Evolutionary conservation across 1,139 yeast species (phyloP), one percentile per base, ranked within the genome.

Genomic region (Hyphopichia khmerensis): DNA sequence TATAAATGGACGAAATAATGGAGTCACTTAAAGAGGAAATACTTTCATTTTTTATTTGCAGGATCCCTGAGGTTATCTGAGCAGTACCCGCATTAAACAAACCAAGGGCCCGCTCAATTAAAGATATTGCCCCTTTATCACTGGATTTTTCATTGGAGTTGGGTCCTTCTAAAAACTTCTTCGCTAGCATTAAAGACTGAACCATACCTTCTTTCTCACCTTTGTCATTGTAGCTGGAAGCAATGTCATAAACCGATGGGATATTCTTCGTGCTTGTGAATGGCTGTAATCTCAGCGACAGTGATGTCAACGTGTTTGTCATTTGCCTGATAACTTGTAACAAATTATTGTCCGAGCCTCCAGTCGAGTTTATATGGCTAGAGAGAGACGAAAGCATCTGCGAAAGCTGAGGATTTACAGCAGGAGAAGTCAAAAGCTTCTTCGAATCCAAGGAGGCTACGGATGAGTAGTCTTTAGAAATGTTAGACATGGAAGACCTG

Each of bases 161-260:
- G 18, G 44, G 44, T 5, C 43, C 44, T 4, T 45, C 48, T 31
- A 77, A 57, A 46, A 63, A 72, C 23, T 59, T 61, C 43, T 67
- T 72, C 0, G 82, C 76, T 40, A 72, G 51, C 21, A 59, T 48
- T 35, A 77, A 58, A 0, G 78, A 67, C 23, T 64, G 62, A 15
- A 72, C 49, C 46, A 72, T 57, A 4, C 53, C 49, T 16, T 53
- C 50, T 33, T 62, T 63, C 15, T 57, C 62, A n/a, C 52, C 54
- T 16, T 51, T 55, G 13, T 53, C 54, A 38, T 55, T 57, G 45
- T 67, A 68, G 13, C 59, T 55, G 1, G 58, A 44, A 9, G 64
- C 52, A 5, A 64, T 57, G 7, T 61, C 64, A 3, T 52, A 41
- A 6, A 51, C 56, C 7, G 60, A 47, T 2, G 57, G 50, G 4